These are phyloP conservation scores for Ormosia emarginata DNA, from an alignment of 306 rosid species.

Conservation along the genomic window DNA sequence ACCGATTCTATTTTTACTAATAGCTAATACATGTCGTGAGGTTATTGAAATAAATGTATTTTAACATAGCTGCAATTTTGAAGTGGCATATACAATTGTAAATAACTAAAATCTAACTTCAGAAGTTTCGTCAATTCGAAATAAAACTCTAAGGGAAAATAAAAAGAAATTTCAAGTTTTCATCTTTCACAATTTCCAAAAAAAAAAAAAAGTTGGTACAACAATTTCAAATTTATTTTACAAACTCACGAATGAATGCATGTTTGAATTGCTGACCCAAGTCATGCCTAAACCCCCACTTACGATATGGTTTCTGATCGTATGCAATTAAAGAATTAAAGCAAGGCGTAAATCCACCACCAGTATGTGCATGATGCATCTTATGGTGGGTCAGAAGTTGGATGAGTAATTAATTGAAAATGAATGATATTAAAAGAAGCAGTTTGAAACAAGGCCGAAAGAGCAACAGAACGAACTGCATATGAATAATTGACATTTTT, in stretches of 20 bases:
- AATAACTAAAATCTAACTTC: background rate
- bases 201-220: background rate
- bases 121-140: background rate
- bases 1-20: no score
- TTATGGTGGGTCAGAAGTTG: constrained; percentile 35
- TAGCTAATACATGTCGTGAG: no score
- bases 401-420: constrained; percentile 39
- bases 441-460: background rate
- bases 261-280: constrained; percentile 1
- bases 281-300: background rate
- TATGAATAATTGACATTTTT: constrained; percentile 5
- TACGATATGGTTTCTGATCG: background rate
- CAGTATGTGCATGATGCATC: constrained; percentile 28
- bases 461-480: background rate
- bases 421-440: constrained; percentile 19
- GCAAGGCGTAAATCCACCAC: constrained; percentile 20
- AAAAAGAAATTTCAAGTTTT: background rate
- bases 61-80: background rate
- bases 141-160: background rate
- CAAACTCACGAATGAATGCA: background rate
- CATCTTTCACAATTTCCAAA: background rate
- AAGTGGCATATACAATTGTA: background rate
- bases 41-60: background rate
- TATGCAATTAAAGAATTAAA: constrained; percentile 20
- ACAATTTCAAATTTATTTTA: background rate